Base-by-base conservation (phyloP, 139 green algal genomes). In the Tetradesmus lagerheimii region DNA sequence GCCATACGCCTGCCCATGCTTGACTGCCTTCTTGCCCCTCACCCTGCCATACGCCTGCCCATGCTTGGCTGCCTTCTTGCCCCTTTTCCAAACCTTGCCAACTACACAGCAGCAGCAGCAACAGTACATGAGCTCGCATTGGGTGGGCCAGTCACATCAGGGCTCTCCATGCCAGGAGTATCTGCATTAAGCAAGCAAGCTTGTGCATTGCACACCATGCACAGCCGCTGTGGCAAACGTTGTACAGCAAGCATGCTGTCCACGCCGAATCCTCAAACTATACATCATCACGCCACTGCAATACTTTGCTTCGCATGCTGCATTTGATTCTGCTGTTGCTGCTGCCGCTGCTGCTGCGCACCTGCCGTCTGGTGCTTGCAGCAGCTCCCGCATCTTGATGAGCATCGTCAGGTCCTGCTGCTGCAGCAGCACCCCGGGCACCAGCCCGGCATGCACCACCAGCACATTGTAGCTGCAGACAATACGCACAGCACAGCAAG, bases 401-500 rank as follows among this genome's bases (percentile, higher is more conserved):
- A 96, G 80, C 43, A 91, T 77, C 3, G 11, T 37, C 53, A 94
- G 87, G 35, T 91, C n/a, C 87, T 97, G 95, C 23, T 87, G n/a
- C n/a, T 89, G 38, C 62, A 97, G 62, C 2, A 83, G 82, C 31
- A 89, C 37, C 15, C 91, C 93, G 0, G 93, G 93, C 23, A 95
- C 41, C 74, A 95, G 20, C 4, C 93, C 93, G 12, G 90, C 93
- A 41, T 95, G 93, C 53, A 95, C 91, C 64, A 92, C 92, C 41
- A 88, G 6, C 2, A 87, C 5, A 9, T 88, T 64, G 83, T 88
- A 80, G 25, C 83, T 88, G 82, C 57, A 84, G 4, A 71, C 4
- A 16, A n/a, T 31, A 8, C 53, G 9, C 4, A 71, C 57, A 31
- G 25, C 57, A 71, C 2, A 71, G 23, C 57, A 71, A 23, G 47